These are phyloP conservation scores for Metschnikowia reukaufii DNA, from an alignment of 805 yeast genomes.

Conservation along the genomic window DNA sequence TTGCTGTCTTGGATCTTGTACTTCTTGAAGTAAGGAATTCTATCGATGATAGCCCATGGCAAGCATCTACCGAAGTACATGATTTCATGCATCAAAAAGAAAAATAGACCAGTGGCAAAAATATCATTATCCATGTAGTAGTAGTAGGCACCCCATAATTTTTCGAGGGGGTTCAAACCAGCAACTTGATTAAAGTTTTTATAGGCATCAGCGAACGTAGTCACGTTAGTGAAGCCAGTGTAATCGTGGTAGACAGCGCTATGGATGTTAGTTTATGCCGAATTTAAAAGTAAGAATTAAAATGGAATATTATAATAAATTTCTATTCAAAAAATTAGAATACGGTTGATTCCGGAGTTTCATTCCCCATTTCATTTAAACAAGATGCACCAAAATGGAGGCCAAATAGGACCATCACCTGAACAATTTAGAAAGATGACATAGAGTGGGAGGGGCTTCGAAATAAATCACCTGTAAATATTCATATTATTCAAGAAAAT, in stretches of 20 bases:
- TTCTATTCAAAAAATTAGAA: too few relatives aligned
- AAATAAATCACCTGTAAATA: background rate
- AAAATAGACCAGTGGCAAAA: slow-evolving; percentile 86
- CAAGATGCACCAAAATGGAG: too few relatives aligned
- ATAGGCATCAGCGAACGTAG: slow-evolving; percentile 30
- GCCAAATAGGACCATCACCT: background rate
- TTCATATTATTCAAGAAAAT: background rate
- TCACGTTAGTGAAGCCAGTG: slow-evolving; percentile 32
- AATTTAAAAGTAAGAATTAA: background rate
- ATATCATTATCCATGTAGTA: slow-evolving; percentile 81
- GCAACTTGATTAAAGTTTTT: slow-evolving; percentile 30
- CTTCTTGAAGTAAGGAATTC: slow-evolving; percentile 78
- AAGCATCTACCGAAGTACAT: slow-evolving; percentile 89
- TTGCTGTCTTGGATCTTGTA: slow-evolving; percentile 90
- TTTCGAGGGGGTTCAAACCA: slow-evolving; percentile 50
- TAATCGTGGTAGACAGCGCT: slow-evolving; percentile 38
- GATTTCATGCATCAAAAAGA: slow-evolving; percentile 79
- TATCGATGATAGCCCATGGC: slow-evolving; percentile 90
- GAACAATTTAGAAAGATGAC: background rate
- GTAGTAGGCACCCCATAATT: slow-evolving; percentile 88
- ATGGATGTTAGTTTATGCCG: slow-evolving; percentile 15
- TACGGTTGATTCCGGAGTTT: too few relatives aligned
- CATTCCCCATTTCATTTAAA: too few relatives aligned
- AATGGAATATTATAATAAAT: too few relatives aligned
- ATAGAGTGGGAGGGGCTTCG: background rate